Percentiles rank a stretch among this genome's conserved stretches.
Conservation (phyloP, 192 early-diverging fungal species). For the Coemansia sp. region DNA sequence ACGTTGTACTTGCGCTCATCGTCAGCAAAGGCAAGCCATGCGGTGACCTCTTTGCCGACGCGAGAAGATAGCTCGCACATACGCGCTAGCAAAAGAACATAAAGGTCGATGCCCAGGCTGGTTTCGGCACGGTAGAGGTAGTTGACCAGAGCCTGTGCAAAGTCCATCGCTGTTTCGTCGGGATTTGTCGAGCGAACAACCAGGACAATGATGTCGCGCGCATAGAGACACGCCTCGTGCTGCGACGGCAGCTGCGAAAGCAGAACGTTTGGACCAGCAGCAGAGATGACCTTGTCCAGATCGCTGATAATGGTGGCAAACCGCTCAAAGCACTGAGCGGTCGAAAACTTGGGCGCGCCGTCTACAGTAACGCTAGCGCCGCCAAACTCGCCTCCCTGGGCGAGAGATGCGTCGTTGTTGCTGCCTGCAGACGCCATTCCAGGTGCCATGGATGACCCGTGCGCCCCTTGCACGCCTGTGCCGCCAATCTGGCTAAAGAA, state of each 20-base stretch:
- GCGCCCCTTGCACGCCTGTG: conserved; percentile 13
- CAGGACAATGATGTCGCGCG: conserved; percentile 76
- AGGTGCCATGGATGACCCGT: neutral
- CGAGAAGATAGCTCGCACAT: conserved; percentile 83
- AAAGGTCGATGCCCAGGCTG: conserved; percentile 74
- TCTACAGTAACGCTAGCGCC: neutral
- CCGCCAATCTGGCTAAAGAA: conserved; percentile 57
- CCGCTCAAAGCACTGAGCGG: conserved; percentile 48
- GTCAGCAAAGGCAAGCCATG: conserved; percentile 91
- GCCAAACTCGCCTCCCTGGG: conserved; percentile 6
- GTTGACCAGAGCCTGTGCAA: conserved; percentile 87
- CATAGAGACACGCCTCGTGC: conserved; percentile 72
- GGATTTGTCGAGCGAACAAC: conserved; percentile 67
- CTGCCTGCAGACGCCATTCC: conserved; percentile 1
- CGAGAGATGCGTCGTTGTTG: conserved; percentile 8
- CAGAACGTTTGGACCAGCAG: conserved; percentile 36
- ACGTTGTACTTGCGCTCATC: conserved; percentile 96
- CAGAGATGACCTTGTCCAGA: conserved; percentile 72
- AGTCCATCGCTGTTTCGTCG: conserved; percentile 80
- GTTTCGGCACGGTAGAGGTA: conserved; percentile 79
- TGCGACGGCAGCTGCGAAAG: conserved; percentile 72
- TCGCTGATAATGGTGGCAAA: conserved; percentile 66
- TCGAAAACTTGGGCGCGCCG: conserved; percentile 15
- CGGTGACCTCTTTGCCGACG: conserved; percentile 79
- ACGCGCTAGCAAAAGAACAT: conserved; percentile 76